Evolutionary conservation across 441 rosid species (phyloP).

Genomic region (Erysimum cheiri): DNA sequence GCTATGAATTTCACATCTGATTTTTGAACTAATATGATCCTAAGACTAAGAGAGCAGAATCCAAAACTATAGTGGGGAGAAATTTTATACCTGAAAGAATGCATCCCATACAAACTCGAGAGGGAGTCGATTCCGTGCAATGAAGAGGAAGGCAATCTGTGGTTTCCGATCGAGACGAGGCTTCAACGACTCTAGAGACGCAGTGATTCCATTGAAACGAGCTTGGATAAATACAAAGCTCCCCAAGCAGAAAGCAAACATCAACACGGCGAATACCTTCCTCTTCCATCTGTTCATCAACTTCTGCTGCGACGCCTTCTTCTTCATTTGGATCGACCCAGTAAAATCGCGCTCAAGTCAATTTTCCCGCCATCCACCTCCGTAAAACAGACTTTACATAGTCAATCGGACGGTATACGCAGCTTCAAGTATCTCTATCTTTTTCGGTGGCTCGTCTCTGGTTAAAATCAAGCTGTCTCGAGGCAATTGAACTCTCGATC

Average conservation of each 20-base stretch:
- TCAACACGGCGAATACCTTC: conserved; percentile 50
- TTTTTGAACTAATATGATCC: too few species aligned
- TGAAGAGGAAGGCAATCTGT: conserved; percentile 81
- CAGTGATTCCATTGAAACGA: conserved; percentile 53
- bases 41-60: conserved; percentile 12
- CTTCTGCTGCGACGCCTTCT: conserved; percentile 64
- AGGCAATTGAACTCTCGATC: conserved; percentile 23
- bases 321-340: conserved; percentile 57
- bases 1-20: conserved; percentile 5
- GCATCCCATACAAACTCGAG: conserved; percentile 90
- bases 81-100: conserved; percentile 64
- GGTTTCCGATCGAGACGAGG: conserved; percentile 53
- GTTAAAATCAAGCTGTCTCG: not conserved
- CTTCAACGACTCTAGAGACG: conserved; percentile 50
- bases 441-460: conserved; percentile 5
- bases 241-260: conserved; percentile 61
- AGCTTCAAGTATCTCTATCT: not conserved
- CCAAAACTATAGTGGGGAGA: not conserved
- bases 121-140: conserved; percentile 83
- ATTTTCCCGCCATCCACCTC: conserved; percentile 42
- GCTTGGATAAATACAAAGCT: conserved; percentile 67
- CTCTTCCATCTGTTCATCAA: conserved; percentile 66
- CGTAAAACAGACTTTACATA: conserved; percentile 15
- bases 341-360: conserved; percentile 22
- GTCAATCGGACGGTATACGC: conserved; percentile 15